Base-by-base conservation (phyloP, 2,329 filamentous ascomycete species). In the Leptosphaerulina australis region DNA sequence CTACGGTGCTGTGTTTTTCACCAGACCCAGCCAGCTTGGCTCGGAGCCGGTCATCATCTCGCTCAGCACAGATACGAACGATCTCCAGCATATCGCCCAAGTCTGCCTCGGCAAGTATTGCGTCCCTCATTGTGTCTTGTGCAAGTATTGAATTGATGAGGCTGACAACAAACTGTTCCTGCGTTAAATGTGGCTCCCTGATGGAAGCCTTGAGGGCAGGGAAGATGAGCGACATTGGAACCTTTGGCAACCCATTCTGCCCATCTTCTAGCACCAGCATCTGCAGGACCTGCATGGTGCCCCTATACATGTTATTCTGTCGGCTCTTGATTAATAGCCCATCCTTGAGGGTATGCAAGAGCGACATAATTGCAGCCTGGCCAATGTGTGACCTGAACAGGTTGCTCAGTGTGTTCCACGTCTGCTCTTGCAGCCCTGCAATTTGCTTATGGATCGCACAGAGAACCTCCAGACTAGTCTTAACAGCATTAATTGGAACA, bases 321-420 rank as follows among this genome's bases (percentile, higher is more conserved):
- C 59, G 56, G 15, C 55, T 62, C 37, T 58, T 62, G 31, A 58
- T 50, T 18, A 55, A 55, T 0, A 69, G 63, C 1, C 64, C 66
- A 21, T 71, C 59, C 4, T 64, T 44, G 3, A 72, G 62, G 10
- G 86, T 81, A 46, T 86, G 82, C 24, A 90, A 76, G 17, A 90
- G 72, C 18, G 87, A 81, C 45, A 83, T 80, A 35, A 91, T 80
- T 1, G 86, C 86, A 26, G 82, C 83, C 55, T 88, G 86, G 15
- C 87, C 87, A 56, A 90, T 84, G 66, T 91, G 88, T 1, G 88
- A 91, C 62, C 80, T 85, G 75, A 86, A 87, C 0, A 92, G 76
- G 56, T 90, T 87, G 64, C 82, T 80, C 24, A 91, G 76, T 0
- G 85, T 86, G 53, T 84, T 83, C 88, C 88, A 91, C 3, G 88